These are phyloP conservation scores for Metarhizium guizhouense DNA, from an alignment of 2,329 filamentous ascomycete species.

Conservation along the genomic window DNA sequence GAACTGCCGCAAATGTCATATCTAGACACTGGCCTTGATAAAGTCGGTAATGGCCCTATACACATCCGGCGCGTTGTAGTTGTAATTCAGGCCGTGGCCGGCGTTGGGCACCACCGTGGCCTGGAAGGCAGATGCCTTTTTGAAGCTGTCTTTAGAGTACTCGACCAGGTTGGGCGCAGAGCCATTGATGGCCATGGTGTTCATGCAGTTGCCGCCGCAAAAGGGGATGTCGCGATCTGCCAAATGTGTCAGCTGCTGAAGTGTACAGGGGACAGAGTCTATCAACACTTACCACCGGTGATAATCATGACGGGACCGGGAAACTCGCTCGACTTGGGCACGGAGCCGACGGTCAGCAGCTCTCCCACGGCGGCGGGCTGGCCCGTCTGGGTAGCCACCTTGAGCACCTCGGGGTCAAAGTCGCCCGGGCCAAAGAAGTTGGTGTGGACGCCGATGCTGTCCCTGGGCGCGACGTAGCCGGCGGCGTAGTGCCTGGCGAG, in stretches of 20 bases:
- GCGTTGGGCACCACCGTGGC: constrained; percentile 44
- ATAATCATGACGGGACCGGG: constrained; percentile 49
- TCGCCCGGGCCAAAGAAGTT: constrained; percentile 42
- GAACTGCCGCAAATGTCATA: too few species aligned
- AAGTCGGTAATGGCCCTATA: constrained; percentile 30
- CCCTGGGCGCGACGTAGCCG: constrained; percentile 44
- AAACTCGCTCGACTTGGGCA: constrained; percentile 27
- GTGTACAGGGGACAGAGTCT: too few species aligned
- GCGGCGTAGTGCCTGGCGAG: constrained; percentile 26
- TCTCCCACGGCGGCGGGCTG: constrained; percentile 51
- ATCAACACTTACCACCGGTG: constrained; percentile 36
- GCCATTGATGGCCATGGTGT: constrained; percentile 27
- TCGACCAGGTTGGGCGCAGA: constrained; percentile 33
- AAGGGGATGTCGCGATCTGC: constrained; percentile 42
- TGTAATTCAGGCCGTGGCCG: constrained; percentile 42
- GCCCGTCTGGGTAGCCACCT: constrained; percentile 34
- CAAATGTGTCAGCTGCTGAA: not conserved
- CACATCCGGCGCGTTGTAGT: constrained; percentile 22
- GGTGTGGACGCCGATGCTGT: constrained; percentile 39
- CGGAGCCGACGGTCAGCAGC: constrained; percentile 43
- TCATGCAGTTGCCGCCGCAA: constrained; percentile 52
- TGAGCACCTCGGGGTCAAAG: constrained; percentile 46
- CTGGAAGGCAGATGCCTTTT: constrained; percentile 38
- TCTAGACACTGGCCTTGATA: not conserved
- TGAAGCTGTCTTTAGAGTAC: constrained; percentile 30